phyloP scores from a whole-genome alignment of 495 filamentous ascomycete species.

The Aspergillus affinis region DNA sequence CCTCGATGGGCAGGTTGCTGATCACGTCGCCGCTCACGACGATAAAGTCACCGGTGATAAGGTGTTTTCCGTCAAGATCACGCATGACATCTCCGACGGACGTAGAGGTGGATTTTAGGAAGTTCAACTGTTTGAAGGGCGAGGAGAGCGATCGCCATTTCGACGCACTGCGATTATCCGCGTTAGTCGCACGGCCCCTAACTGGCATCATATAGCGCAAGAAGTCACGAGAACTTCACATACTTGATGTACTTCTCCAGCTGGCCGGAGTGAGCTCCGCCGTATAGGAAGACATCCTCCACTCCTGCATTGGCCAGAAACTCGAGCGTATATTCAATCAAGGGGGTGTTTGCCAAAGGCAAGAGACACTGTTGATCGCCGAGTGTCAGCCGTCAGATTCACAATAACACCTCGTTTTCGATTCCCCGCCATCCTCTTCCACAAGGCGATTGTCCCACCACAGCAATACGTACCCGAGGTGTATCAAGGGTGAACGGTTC shows the following conservation, averaged over 20 bases:
- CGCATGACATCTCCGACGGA: slow-evolving; percentile 95
- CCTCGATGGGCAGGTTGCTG: slow-evolving; percentile 81
- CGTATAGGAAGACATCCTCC: slow-evolving; percentile 89
- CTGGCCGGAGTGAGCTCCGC: slow-evolving; percentile 83
- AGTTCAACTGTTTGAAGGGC: slow-evolving; percentile 80
- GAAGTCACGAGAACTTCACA: slow-evolving; percentile 5
- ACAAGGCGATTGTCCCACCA: neutral
- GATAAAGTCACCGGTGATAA: slow-evolving; percentile 90
- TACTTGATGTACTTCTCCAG: slow-evolving; percentile 82
- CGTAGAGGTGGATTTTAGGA: slow-evolving; percentile 82
- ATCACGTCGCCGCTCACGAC: slow-evolving; percentile 94
- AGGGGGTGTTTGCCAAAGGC: slow-evolving; percentile 86
- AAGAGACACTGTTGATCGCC: slow-evolving; percentile 71
- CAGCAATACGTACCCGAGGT: slow-evolving; percentile 66
- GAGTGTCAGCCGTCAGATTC: neutral
- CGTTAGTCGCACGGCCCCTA: neutral
- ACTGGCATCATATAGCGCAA: neutral
- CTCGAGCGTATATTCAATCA: slow-evolving; percentile 97
- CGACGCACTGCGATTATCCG: slow-evolving; percentile 46
- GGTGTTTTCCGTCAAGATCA: slow-evolving; percentile 80
- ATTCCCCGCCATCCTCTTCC: neutral
- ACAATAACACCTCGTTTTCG: neutral
- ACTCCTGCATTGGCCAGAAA: slow-evolving; percentile 93
- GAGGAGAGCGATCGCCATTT: slow-evolving; percentile 70
- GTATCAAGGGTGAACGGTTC: slow-evolving; percentile 84